Conservation (phyloP, 2,329 filamentous ascomycete genomes). For the Microdochium bolleyi region DNA sequence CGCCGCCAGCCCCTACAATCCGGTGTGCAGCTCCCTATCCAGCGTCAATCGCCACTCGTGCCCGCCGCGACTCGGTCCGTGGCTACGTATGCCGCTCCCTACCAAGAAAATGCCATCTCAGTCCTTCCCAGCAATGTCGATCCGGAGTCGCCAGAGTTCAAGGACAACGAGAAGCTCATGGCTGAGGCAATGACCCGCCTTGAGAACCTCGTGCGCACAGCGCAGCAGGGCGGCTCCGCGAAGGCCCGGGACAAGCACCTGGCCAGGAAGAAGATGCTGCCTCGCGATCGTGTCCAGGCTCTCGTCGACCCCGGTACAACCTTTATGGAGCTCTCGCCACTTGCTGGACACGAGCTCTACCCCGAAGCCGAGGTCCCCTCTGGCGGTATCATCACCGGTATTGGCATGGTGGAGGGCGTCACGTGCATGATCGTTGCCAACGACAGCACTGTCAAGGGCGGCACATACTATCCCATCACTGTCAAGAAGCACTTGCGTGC, state of each 20-base stretch:
- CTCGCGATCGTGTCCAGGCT: conserved; percentile 78
- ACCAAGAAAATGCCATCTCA: conserved; percentile 79
- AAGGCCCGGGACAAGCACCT: conserved; percentile 86
- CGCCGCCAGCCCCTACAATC: background rate
- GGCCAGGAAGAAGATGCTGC: conserved; percentile 86
- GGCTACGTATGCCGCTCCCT: conserved; percentile 71
- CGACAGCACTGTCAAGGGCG: conserved; percentile 94
- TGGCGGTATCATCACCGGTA: conserved; percentile 85
- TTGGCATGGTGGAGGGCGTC: conserved; percentile 84
- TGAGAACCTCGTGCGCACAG: conserved; percentile 60
- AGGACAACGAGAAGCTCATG: conserved; percentile 76
- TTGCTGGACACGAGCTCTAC: conserved; percentile 83
- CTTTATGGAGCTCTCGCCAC: conserved; percentile 88
- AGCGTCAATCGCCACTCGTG: conserved; percentile 13
- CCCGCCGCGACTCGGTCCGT: conserved; percentile 28
- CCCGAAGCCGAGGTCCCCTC: conserved; percentile 80
- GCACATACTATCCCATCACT: conserved; percentile 94
- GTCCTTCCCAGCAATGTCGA: conserved; percentile 71
- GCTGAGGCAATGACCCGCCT: conserved; percentile 61
- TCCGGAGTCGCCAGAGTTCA: conserved; percentile 67
- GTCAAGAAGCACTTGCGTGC: conserved; percentile 96
- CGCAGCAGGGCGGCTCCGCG: conserved; percentile 68
- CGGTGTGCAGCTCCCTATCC: conserved; percentile 12
- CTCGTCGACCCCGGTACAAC: conserved; percentile 83
- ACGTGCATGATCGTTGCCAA: conserved; percentile 92